These are phyloP conservation scores for Solanum gracilifrons DNA, from an alignment of 257 asterid genomes.

Conservation along the genomic window DNA sequence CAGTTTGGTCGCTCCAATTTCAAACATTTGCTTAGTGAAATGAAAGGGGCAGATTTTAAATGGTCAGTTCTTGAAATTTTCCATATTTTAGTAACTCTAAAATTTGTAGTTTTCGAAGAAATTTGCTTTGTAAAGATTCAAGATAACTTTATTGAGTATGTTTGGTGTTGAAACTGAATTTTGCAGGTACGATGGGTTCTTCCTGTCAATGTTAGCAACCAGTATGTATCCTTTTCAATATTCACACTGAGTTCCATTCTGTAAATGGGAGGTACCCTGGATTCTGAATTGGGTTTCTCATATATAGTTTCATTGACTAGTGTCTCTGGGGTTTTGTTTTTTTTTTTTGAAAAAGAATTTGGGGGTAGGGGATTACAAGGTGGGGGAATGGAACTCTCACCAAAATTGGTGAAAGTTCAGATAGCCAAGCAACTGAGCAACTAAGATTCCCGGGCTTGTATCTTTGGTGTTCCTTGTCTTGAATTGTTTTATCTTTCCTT, in stretches of 20 bases:
- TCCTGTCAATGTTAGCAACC: constrained; percentile 94
- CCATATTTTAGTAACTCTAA: not conserved
- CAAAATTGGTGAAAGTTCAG: not conserved
- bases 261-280: not conserved
- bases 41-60: constrained; percentile 84
- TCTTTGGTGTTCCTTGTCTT: not conserved
- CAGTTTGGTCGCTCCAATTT: not conserved
- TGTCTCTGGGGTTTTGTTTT: not conserved
- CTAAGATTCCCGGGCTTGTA: not conserved
- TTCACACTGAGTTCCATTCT: not conserved
- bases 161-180: not conserved
- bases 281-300: not conserved
- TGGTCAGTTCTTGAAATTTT: constrained; percentile 35
- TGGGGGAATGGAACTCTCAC: not conserved
- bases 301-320: not conserved
- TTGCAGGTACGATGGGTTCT: constrained; percentile 98
- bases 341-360: not conserved
- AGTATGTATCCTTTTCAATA: constrained; percentile 78
- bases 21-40: constrained; percentile 25
- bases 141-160: not conserved
- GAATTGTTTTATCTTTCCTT: constrained; percentile 11
- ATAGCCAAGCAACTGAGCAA: not conserved
- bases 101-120: not conserved
- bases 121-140: not conserved
- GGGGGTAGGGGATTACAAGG: not conserved